Evolutionary conservation across 257 asterid species (phyloP), one percentile per base, ranked within the genome.

Genomic region (Cynanchum wilfordii): DNA sequence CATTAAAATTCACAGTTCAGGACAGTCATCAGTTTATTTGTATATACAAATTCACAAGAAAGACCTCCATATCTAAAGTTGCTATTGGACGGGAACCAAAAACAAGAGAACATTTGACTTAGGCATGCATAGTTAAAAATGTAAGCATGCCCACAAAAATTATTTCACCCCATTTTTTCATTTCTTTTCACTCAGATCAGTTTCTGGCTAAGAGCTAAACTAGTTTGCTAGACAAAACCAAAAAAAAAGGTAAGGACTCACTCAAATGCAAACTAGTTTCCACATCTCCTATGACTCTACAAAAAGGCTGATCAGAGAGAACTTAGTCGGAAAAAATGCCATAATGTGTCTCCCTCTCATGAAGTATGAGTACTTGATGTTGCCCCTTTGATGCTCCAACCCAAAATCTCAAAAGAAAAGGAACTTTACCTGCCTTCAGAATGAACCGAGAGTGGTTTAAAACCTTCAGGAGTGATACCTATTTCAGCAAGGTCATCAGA

Each of bases 61-160:
- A 55, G 49, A 24, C 25, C 68, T 5, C 11, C 10, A 62, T 16
- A 62, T 16, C 49, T 36, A 63, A 17, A 1, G n/a, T 24, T 1
- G 9, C 22, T 11, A 25, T 16, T 24, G 9, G 49, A 24, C 10
- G 27, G 40, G 56, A 24, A 45, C 3, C 52, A 20, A 42, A 20
- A 27, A 29, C 68, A 59, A 22, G n/a, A 51, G 2, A 30, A 54
- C 11, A 7, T 38, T 29, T 10, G 57, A 68, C 54, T 65, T 55
- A 60, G 51, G 84, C 78, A 76, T 66, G 76, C 81, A 12, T 54
- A 54, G 51, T 56, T 7, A 64, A 77, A 80, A 75, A 69, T 73
- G 77, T 80, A 64, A 66, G 79, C 84, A 74, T 49, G 76, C 84
- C 84, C 73, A 36, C 50, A 49, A 29, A 54, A 52, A 44, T 79